phyloP scores from a whole-genome alignment of 192 early-diverging fungal genomes.

The Entomortierella chlamydospora region DNA sequence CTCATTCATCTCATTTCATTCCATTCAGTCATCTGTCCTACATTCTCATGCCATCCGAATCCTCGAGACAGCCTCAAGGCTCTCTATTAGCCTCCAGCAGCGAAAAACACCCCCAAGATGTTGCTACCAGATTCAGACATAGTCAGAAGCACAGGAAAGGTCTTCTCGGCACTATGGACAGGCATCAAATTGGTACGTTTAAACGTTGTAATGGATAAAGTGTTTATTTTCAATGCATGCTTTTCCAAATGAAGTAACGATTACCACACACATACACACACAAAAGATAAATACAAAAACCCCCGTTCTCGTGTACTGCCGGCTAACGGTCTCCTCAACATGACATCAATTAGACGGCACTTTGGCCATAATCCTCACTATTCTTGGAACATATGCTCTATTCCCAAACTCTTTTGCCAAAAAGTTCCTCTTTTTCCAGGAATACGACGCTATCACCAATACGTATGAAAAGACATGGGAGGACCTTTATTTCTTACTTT shows the following conservation, averaged over 20 bases:
- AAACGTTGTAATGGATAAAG: no score
- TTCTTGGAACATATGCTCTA: slow-evolving; percentile 25
- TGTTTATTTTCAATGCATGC: no score
- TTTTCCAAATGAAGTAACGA: no score
- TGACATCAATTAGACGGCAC: slow-evolving; percentile 37
- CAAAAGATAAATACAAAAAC: no score
- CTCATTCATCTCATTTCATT: neutral
- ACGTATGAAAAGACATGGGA: slow-evolving; percentile 63
- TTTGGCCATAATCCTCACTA: slow-evolving; percentile 33
- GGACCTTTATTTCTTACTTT: slow-evolving; percentile 71
- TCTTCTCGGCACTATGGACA: slow-evolving; percentile 31
- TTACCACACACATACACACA: no score
- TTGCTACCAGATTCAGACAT: neutral
- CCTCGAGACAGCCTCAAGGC: slow-evolving; percentile 6
- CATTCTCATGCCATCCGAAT: no score
- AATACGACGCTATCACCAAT: slow-evolving; percentile 24
- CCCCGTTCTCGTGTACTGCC: no score
- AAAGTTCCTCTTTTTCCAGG: slow-evolving; percentile 55
- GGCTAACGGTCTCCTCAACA: no score
- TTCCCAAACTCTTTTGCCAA: slow-evolving; percentile 38
- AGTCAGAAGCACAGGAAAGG: slow-evolving; percentile 34
- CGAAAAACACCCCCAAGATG: slow-evolving; percentile 5
- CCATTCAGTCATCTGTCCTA: neutral
- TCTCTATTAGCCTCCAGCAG: neutral
- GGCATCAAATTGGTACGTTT: slow-evolving; percentile 49